Base-by-base conservation (phyloP, 306 rosid species). In the Casuarina equisetifolia region DNA sequence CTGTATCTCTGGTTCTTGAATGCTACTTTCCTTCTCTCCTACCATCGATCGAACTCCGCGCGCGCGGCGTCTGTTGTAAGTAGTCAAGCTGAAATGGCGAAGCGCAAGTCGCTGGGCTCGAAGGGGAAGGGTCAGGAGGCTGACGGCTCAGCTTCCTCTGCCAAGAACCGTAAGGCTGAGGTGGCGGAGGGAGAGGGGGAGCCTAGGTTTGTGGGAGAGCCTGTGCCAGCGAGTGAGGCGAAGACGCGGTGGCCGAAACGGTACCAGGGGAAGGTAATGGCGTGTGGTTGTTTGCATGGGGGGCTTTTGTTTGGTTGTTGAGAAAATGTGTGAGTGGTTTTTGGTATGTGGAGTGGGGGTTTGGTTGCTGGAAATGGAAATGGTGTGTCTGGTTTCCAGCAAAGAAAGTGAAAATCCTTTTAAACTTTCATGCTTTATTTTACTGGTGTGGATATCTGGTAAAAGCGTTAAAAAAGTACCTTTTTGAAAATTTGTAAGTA, bases 221-320 rank as follows among this genome's bases (percentile, higher is more conserved):
- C 80, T 0, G 38, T 90, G 73, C 68, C 85, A 0, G 81, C 42
- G 0, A 62, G 70, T 20, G 90, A 90, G 62, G 97, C 97, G 3
- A 78, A 76, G 43, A 61, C 12, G 5, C 86, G 91, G 15, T 91
- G 92, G 94, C 94, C 97, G 0, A 48, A 79, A 1, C 84, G 92
- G 6, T 91, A 91, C n/a, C 61, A 17, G 40, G 78, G 51, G 32
- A 64, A 82, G 89, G 90, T 81, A 43, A 66, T 43, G 10, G 49
- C 36, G n/a, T 67, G 63, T 10, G 12, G 39, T 43, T 53, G 15
- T 2, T 9, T 64, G 55, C 6, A 4, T 1, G 71, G 2, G 69
- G 69, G 15, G 19, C 7, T 62, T 62, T 11, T 62, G 69, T 69
- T 62, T 9, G 39, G 1, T 40, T 16, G 49, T 42, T 19, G 36